Percentiles rank a stretch among this genome's conserved stretches.
These are phyloP conservation scores for Tolypocladium pustulatum DNA, from an alignment of 2,329 filamentous ascomycete genomes.

Conservation along the genomic window DNA sequence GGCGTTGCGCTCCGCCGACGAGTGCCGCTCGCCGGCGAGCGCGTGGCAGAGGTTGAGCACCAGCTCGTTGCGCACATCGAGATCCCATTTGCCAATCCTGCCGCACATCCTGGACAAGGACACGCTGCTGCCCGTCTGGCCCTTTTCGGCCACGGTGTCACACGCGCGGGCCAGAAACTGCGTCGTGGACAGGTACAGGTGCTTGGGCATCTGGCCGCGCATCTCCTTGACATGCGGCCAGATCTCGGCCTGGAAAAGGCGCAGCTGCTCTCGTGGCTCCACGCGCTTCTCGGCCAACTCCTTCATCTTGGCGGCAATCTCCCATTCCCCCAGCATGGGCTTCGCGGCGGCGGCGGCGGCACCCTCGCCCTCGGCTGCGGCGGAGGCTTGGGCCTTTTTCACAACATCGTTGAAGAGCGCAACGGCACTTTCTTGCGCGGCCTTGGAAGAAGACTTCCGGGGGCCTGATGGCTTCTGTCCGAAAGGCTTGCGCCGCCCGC, in stretches of 20 bases:
- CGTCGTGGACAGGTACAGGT: slow-evolving; percentile 12
- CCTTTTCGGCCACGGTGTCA: slow-evolving; percentile 9
- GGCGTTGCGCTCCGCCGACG: slow-evolving; percentile 5
- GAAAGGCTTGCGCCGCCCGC: not conserved
- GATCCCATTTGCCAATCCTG: slow-evolving; percentile 15
- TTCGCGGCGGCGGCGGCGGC: not conserved
- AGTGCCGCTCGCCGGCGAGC: slow-evolving; percentile 8
- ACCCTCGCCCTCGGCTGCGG: not conserved
- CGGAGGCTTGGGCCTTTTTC: slow-evolving; percentile 3
- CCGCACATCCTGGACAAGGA: slow-evolving; percentile 15
- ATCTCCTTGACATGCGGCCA: slow-evolving; percentile 18
- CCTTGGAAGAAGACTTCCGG: not conserved
- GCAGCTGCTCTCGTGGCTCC: slow-evolving; percentile 9
- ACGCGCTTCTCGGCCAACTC: slow-evolving; percentile 10
- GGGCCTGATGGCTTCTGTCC: not conserved
- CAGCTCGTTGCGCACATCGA: slow-evolving; percentile 17
- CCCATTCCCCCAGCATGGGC: slow-evolving; percentile 12
- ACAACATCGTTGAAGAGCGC: slow-evolving; percentile 27
- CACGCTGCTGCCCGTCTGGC: slow-evolving; percentile 8
- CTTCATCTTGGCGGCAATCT: slow-evolving; percentile 19
- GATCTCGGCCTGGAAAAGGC: slow-evolving; percentile 16
- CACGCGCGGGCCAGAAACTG: slow-evolving; percentile 11
- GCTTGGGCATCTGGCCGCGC: slow-evolving; percentile 16
- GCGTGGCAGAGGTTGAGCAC: slow-evolving; percentile 20
- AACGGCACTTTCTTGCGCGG: slow-evolving; percentile 13